phyloP scores from a whole-genome alignment of 345 rosid species.

The Boechera retrofracta region DNA sequence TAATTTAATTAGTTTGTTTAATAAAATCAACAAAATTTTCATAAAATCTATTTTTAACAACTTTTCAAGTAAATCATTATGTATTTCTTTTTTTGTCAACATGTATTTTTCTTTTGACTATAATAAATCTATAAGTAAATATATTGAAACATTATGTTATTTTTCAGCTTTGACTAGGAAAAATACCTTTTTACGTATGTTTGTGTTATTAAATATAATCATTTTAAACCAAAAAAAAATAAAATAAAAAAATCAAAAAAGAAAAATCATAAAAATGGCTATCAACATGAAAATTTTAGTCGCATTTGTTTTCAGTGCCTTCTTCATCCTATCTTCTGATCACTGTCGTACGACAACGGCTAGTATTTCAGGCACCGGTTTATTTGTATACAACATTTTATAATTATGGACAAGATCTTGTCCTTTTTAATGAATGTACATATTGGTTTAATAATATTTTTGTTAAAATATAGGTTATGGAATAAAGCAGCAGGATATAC shows the following conservation, averaged over 20 bases:
- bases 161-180: background rate
- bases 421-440: background rate
- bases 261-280: background rate
- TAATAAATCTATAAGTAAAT: too few relatives aligned
- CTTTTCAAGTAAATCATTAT: too few relatives aligned
- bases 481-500: background rate
- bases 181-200: background rate
- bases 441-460: background rate
- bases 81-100: background rate
- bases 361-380: background rate
- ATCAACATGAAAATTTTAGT: background rate
- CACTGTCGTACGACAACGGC: background rate
- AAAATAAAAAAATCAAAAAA: too few relatives aligned
- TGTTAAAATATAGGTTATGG: background rate
- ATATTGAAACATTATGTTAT: background rate
- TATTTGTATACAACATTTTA: background rate
- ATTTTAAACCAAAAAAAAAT: too few relatives aligned
- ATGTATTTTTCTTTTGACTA: background rate
- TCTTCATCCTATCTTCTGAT: background rate
- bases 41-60: too few relatives aligned
- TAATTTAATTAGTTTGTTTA: too few relatives aligned
- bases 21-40: too few relatives aligned
- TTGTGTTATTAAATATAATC: too few relatives aligned
- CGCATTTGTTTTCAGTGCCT: background rate
- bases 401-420: background rate